Evolutionary conservation across 163 green algal species (phyloP), one percentile per base, ranked within the genome.

Genomic region (Scenedesmus sp.): DNA sequence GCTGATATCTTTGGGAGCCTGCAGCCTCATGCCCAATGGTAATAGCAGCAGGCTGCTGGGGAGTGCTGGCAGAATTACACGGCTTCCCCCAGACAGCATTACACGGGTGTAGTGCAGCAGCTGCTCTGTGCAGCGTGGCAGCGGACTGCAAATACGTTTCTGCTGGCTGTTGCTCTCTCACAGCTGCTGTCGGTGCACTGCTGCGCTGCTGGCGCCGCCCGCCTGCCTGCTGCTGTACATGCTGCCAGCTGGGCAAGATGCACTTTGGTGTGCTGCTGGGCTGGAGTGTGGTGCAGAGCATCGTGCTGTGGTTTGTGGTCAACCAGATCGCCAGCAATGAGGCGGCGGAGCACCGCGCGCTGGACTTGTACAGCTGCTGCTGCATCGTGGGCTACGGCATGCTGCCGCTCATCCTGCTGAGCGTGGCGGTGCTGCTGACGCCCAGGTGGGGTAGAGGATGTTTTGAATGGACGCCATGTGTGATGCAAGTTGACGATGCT

Each of bases 241-340:
- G 59, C 77, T 56, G 92, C 91, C 95, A 98, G 96, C 96, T 96
- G 86, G 97, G 97, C 79, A 99, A 98, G 93, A 94, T 99, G 46
- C 97, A 99, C 91, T 99, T 99, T 94, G 98, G 98, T 20, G 96
- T 99, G 84, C 98, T 99, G 79, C 94, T 99, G 34, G 98, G 98
- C 16, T 99, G 98, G 98, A 98, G 94, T 66, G 96, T 98, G 6
- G 95, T 98, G n/a, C 96, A 96, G 82, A 96, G 94, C 9, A 87
- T 95, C 6, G 88, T 97, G 59, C 88, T 99, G 46, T 99, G 96
- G 94, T 98, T 98, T 90, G 91, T 99, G 26, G 93, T 98, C 15
- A 97, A 97, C 89, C 96, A 97, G 91, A 93, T 99, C 34, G 94
- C 93, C 86, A 89, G 79, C 89, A 86, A 91, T 64, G 82, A 94